Conservation (phyloP, 2,329 filamentous ascomycete genomes). For the Penicillium sp. region DNA sequence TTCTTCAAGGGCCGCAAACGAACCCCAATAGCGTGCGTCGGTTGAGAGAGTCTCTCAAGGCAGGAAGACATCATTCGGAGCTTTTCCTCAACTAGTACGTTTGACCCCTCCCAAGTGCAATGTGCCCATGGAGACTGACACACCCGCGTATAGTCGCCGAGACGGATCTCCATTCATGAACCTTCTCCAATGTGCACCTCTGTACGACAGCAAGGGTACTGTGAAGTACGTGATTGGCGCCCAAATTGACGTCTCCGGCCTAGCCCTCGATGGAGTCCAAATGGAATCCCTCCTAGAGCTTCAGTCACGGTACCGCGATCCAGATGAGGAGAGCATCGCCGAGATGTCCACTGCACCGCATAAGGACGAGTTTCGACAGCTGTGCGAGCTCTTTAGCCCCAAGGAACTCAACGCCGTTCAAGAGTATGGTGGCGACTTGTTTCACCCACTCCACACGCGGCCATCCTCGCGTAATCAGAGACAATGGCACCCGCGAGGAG, state of each 20-base stretch:
- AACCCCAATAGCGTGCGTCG: constrained; percentile 57
- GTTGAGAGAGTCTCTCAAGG: constrained; percentile 55
- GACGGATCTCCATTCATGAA: constrained; percentile 75
- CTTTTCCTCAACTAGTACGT: constrained; percentile 68
- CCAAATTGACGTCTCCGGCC: constrained; percentile 64
- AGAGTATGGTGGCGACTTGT: constrained; percentile 52
- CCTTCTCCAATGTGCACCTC: constrained; percentile 65
- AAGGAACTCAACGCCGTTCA: constrained; percentile 61
- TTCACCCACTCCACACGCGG: constrained; percentile 18
- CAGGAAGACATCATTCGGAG: constrained; percentile 65
- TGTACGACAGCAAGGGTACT: constrained; percentile 61
- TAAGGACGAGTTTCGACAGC: constrained; percentile 60
- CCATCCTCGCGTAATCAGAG: constrained; percentile 5
- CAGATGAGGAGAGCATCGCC: constrained; percentile 22
- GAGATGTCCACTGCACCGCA: constrained; percentile 23
- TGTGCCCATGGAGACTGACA: no score
- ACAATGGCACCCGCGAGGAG: constrained; percentile 13
- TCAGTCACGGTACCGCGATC: constrained; percentile 27
- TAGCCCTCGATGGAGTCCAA: constrained; percentile 61
- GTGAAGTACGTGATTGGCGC: constrained; percentile 67
- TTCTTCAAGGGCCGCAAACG: constrained; percentile 69
- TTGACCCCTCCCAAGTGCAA: no score
- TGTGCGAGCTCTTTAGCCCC: constrained; percentile 65
- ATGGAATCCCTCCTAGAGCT: constrained; percentile 56
- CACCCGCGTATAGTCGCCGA: constrained; percentile 46